Conservation (phyloP, 257 asterid species). For the Solanum tacnaense region DNA sequence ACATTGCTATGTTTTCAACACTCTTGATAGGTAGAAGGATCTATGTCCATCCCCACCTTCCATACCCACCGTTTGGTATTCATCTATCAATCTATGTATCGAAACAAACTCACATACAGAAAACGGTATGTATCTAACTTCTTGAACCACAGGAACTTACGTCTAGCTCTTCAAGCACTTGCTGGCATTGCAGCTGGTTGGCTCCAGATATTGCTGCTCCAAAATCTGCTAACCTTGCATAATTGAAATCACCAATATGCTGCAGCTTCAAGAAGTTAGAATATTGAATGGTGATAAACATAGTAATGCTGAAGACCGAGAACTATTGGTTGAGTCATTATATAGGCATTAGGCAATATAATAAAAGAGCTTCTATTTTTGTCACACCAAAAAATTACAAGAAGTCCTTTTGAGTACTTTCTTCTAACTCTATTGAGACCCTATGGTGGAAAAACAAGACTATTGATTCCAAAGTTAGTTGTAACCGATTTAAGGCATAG, state of each 20-base stretch:
- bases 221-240: constrained; percentile 96
- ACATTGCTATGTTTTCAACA: background rate
- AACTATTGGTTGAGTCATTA: background rate
- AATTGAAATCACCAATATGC: constrained; percentile 93
- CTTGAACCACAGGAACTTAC: constrained; percentile 38
- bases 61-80: background rate
- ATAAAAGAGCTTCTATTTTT: background rate
- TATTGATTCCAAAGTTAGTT: background rate
- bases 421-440: background rate
- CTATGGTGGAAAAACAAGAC: background rate
- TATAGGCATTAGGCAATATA: background rate
- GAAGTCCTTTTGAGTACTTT: background rate
- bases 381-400: background rate
- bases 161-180: constrained; percentile 98
- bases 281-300: constrained; percentile 3
- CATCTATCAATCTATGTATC: background rate
- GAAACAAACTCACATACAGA: background rate
- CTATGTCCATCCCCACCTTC: background rate
- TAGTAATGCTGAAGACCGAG: background rate
- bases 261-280: constrained; percentile 33
- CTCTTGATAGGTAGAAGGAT: background rate
- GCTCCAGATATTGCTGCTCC: constrained; percentile 99
- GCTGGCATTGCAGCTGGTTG: constrained; percentile 72
- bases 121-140: background rate
- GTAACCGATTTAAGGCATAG: background rate